Evolutionary conservation across 306 rosid species (phyloP).

Genomic region (Rubus parviflorus): DNA sequence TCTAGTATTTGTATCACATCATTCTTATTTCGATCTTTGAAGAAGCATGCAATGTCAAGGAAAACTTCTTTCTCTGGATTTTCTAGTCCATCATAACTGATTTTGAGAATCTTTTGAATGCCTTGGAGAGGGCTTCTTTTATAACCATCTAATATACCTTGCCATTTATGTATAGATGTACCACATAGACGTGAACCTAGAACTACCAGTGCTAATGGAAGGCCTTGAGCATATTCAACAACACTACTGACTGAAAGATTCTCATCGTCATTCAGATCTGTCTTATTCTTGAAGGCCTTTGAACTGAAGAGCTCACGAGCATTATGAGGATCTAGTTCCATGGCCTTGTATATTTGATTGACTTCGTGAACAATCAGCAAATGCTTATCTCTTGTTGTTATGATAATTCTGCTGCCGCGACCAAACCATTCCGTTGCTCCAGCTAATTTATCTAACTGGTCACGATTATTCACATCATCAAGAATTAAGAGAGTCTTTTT

Average conservation of each 20-base stretch:
- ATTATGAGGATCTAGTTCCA: background rate
- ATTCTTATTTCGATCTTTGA: conserved; percentile 1
- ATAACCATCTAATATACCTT: conserved; percentile 27
- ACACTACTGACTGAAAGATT: background rate
- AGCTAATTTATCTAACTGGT: background rate
- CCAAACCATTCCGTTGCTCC: background rate
- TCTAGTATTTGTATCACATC: conserved; percentile 34
- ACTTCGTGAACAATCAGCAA: background rate
- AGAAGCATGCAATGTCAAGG: conserved; percentile 44
- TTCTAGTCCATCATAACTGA: conserved; percentile 37
- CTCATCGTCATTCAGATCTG: background rate
- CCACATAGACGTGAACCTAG: conserved; percentile 37
- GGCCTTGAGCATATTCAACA: background rate
- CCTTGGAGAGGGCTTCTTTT: conserved; percentile 28
- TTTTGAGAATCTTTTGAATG: conserved; percentile 33
- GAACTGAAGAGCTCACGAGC: background rate
- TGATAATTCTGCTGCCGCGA: background rate
- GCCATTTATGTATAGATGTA: conserved; percentile 28
- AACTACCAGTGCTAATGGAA: conserved; percentile 42
- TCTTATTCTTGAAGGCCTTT: background rate
- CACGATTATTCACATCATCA: background rate
- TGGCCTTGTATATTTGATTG: background rate
- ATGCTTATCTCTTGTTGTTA: conserved; percentile 18
- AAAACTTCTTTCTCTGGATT: conserved; percentile 19
- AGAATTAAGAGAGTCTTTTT: conserved; percentile 6